Evolutionary conservation across 2,329 filamentous ascomycete species (phyloP).

Genomic region (Exophiala sp.): DNA sequence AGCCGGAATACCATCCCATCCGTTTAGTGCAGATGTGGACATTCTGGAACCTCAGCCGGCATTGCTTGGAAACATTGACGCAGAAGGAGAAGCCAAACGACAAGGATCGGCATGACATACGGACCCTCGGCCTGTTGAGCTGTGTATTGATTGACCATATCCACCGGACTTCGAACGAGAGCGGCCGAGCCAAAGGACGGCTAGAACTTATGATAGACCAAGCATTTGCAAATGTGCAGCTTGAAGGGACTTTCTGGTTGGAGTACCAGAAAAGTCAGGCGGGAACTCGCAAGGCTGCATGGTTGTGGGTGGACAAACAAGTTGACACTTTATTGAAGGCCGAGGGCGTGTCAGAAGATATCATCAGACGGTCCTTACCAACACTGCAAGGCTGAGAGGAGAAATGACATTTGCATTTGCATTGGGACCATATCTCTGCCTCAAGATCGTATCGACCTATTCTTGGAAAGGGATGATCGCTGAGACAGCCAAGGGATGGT

Average conservation of each 20-base stretch:
- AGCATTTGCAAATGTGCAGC: neutral
- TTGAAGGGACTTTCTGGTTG: constrained; percentile 4
- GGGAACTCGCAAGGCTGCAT: neutral
- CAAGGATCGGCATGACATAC: neutral
- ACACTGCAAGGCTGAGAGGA: neutral
- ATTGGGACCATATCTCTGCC: too few species aligned
- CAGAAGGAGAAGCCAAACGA: neutral
- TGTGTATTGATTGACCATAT: constrained; percentile 15
- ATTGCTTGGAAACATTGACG: constrained; percentile 4
- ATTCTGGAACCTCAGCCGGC: constrained; percentile 9
- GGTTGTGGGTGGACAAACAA: constrained; percentile 15
- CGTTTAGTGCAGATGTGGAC: constrained; percentile 40
- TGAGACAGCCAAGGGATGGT: too few species aligned
- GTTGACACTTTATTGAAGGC: constrained; percentile 4
- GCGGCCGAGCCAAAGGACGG: constrained; percentile 4
- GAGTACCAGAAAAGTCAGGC: constrained; percentile 5
- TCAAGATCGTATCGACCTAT: too few species aligned
- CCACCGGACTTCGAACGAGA: constrained; percentile 2
- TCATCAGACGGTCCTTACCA: neutral
- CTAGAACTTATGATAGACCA: constrained; percentile 9
- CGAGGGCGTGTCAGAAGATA: constrained; percentile 10
- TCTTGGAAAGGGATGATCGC: too few species aligned
- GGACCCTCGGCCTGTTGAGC: constrained; percentile 4
- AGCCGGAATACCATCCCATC: constrained; percentile 47
- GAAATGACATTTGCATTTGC: neutral